phyloP scores from a whole-genome alignment of 306 rosid genomes.

The Malus asiatica region DNA sequence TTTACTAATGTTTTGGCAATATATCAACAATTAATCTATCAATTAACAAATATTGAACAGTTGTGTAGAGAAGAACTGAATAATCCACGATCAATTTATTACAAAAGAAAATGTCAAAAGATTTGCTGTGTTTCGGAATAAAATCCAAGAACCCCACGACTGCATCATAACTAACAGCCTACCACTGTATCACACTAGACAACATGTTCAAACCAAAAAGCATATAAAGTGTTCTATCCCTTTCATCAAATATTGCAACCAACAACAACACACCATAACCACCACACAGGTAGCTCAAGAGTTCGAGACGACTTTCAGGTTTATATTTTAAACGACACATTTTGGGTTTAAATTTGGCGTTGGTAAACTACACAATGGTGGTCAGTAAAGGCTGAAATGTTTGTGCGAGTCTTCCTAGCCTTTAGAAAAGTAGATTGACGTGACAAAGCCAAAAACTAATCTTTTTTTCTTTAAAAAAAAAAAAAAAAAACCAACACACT shows the following conservation, averaged over 20 bases:
- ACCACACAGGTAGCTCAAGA: no score
- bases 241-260: neutral
- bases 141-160: neutral
- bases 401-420: rapidly evolving
- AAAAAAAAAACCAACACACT: no score
- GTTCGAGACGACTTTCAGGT: no score
- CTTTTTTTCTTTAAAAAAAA: no score
- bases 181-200: neutral
- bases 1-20: no score
- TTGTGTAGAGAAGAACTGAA: neutral
- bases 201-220: neutral
- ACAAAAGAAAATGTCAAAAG: neutral
- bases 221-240: neutral
- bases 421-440: no score
- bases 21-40: no score
- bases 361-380: no score
- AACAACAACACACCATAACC: neutral
- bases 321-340: no score
- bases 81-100: neutral
- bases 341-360: no score
- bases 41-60: neutral
- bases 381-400: rapidly evolving
- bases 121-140: neutral
- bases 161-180: neutral
- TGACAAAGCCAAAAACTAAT: no score